Conservation (phyloP, 1,284 basidiomycete genomes). For the Leccinum subrobustum region DNA sequence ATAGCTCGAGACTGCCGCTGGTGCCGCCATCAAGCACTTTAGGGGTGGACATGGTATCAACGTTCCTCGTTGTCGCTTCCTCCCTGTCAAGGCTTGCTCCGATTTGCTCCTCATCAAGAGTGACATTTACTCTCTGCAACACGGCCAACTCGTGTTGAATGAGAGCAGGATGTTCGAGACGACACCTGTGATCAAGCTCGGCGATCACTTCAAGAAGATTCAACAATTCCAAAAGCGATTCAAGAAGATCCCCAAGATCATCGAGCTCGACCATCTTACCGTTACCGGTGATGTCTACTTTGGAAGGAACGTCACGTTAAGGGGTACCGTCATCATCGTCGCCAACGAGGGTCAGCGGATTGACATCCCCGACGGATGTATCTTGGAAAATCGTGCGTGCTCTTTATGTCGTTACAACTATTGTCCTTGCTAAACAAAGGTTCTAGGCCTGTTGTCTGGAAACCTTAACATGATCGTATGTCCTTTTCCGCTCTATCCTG, state of each 20-base stretch:
- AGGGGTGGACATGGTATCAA: constrained; percentile 95
- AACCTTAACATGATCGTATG: constrained; percentile 70
- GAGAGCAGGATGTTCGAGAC: constrained; percentile 89
- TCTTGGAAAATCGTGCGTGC: constrained; percentile 84
- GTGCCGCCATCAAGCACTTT: constrained; percentile 98
- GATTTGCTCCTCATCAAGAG: constrained; percentile 95
- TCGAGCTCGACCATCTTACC: constrained; percentile 95
- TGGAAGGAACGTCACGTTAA: constrained; percentile 87
- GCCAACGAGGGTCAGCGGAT: constrained; percentile 95
- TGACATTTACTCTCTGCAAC: constrained; percentile 93
- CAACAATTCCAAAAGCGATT: constrained; percentile 97
- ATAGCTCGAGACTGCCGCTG: constrained; percentile 96
- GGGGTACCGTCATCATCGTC: constrained; percentile 86
- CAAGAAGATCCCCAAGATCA: constrained; percentile 94
- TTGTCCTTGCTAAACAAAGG: constrained; percentile 9
- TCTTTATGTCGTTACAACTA: not conserved
- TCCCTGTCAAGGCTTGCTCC: constrained; percentile 92
- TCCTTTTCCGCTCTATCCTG: constrained; percentile 11
- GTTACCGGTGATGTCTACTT: constrained; percentile 97
- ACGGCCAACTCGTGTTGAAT: constrained; percentile 94
- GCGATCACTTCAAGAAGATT: constrained; percentile 93
- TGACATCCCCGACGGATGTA: constrained; percentile 92
- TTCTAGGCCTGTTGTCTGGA: constrained; percentile 56
- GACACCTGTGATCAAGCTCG: constrained; percentile 97
- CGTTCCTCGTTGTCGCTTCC: constrained; percentile 95